Conservation (phyloP, 345 rosid species). For the Durio zibethinus region DNA sequence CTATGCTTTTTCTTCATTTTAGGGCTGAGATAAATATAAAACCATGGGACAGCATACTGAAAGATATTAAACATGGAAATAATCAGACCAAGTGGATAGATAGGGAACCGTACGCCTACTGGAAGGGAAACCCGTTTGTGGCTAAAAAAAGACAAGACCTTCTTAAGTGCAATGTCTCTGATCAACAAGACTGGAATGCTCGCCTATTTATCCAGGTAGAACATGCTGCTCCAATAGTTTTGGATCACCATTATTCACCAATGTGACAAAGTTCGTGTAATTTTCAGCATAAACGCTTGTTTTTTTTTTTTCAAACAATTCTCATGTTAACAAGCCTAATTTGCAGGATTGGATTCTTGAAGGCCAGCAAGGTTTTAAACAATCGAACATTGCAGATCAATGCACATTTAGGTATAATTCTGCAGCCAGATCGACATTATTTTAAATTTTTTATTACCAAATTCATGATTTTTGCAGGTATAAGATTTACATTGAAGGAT, state of each 20-base stretch:
- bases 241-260: background rate
- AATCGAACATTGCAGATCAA: conserved; percentile 68
- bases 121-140: conserved; percentile 84
- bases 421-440: background rate
- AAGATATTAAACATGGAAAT: conserved; percentile 49
- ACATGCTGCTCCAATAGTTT: background rate
- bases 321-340: background rate
- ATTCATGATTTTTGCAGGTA: conserved; percentile 35
- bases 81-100: conserved; percentile 49
- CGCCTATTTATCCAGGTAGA: conserved; percentile 59
- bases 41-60: conserved; percentile 55
- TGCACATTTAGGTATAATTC: conserved; percentile 57
- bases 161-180: conserved; percentile 58
- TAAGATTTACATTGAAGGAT: conserved; percentile 79
- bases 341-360: conserved; percentile 76
- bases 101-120: conserved; percentile 70
- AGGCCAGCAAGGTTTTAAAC: conserved; percentile 60
- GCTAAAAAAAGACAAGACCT: conserved; percentile 51
- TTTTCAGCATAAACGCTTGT: background rate
- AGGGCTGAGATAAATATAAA: conserved; percentile 78
- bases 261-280: background rate
- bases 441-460: background rate
- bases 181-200: conserved; percentile 73
- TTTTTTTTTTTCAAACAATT: background rate
- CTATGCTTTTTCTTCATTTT: background rate